Percentiles rank a stretch among this genome's conserved stretches.
phyloP scores from a whole-genome alignment of 495 filamentous ascomycete species.

The Polyplosphaeria fusca region DNA sequence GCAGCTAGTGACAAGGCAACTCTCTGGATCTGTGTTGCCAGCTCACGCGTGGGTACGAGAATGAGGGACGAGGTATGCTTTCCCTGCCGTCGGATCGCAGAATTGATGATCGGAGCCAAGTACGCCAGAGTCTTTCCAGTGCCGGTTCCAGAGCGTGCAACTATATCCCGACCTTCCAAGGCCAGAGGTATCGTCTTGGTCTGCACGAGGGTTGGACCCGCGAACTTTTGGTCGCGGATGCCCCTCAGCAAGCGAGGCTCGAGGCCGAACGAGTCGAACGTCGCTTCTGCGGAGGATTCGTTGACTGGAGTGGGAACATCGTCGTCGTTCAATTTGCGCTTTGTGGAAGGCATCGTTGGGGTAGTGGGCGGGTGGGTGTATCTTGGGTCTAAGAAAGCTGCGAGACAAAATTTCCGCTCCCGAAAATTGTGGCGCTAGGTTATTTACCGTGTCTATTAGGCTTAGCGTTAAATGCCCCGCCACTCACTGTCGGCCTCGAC shows the following conservation, averaged over 20 bases:
- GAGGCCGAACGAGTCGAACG: conserved; percentile 53
- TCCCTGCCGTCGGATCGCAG: conserved; percentile 70
- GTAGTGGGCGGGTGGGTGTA: too few relatives aligned
- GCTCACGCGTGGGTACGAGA: conserved; percentile 89
- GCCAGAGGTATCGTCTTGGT: conserved; percentile 82
- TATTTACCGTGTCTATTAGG: too few relatives aligned
- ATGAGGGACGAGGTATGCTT: conserved; percentile 64
- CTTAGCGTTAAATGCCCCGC: too few relatives aligned
- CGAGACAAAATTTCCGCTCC: too few relatives aligned
- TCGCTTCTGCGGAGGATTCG: conserved; percentile 6
- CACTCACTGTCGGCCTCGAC: too few relatives aligned
- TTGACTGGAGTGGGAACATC: conserved; percentile 40
- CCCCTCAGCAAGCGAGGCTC: conserved; percentile 84
- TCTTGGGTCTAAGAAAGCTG: too few relatives aligned
- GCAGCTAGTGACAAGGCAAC: conserved; percentile 65
- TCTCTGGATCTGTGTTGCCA: conserved; percentile 84
- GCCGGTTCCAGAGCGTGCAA: conserved; percentile 50
- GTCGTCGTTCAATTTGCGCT: conserved; percentile 61
- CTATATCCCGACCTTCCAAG: conserved; percentile 84
- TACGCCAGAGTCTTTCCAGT: conserved; percentile 90
- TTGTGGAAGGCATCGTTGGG: conserved; percentile 45
- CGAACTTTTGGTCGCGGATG: conserved; percentile 77
- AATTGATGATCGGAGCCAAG: conserved; percentile 80
- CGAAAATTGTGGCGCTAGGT: too few relatives aligned
- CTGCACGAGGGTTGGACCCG: conserved; percentile 81